Evolutionary conservation across 768 basidiomycete species (phyloP).

Genomic region (Termitomyces sp.): DNA sequence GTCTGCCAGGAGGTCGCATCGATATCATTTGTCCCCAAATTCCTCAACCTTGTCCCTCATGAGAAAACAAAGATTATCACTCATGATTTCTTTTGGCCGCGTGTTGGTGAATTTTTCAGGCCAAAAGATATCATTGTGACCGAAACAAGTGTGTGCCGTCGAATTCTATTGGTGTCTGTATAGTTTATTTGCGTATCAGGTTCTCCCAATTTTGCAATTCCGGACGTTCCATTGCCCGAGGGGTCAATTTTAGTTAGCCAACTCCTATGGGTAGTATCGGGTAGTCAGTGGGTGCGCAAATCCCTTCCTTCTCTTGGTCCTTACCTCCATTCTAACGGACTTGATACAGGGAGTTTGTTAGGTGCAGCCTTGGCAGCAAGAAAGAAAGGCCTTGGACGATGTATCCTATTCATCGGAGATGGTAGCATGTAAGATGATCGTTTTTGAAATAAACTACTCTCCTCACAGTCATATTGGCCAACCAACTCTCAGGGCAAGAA

Average conservation of each 20-base stretch:
- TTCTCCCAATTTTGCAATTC: conserved; percentile 58
- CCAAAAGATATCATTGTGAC: conserved; percentile 76
- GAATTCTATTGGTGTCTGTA: not conserved
- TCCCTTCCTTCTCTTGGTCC: not conserved
- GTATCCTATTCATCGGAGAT: conserved; percentile 83
- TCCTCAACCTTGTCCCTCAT: conserved; percentile 36
- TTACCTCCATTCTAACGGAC: not conserved
- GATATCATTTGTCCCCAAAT: conserved; percentile 41
- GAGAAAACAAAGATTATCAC: conserved; percentile 52
- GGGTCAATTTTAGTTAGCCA: conserved; percentile 62
- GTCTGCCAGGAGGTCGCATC: no score
- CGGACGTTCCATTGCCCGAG: conserved; percentile 74
- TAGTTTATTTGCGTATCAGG: not conserved
- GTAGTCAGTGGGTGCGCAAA: conserved; percentile 64
- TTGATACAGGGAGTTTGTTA: conserved; percentile 47
- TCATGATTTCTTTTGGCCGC: conserved; percentile 84
- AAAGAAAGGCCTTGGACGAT: conserved; percentile 55
- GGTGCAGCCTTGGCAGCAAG: conserved; percentile 79
- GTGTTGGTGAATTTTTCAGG: conserved; percentile 65
- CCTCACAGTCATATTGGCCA: conserved; percentile 17
- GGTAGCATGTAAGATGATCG: conserved; percentile 58
- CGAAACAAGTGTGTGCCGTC: conserved; percentile 61
- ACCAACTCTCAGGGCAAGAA: conserved; percentile 78
- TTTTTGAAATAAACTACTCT: not conserved
- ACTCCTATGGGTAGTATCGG: conserved; percentile 90